Evolutionary conservation across 805 yeast species (phyloP).

Genomic region (Maudiozyma barnettii): DNA sequence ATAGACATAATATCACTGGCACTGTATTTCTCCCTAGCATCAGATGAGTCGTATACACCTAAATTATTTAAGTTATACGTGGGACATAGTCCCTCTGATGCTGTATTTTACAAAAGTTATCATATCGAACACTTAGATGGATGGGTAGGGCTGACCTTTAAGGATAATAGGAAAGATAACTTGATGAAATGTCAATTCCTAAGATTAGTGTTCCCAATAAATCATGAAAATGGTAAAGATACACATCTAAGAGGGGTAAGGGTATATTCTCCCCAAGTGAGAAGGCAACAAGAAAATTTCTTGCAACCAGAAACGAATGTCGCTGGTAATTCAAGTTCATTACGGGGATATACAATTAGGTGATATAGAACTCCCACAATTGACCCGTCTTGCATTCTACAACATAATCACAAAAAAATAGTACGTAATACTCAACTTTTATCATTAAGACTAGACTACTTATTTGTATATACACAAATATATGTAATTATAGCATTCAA

Average conservation of each 20-base stretch:
- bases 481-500: no score
- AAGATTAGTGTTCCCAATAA: conserved; percentile 30
- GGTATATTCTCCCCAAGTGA: conserved; percentile 9
- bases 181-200: conserved; percentile 24
- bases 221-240: conserved; percentile 95
- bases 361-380: neutral
- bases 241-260: conserved; percentile 75
- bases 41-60: conserved; percentile 94
- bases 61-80: conserved; percentile 24
- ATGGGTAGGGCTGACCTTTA: conserved; percentile 24
- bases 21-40: conserved; percentile 55
- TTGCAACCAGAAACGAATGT: neutral
- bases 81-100: conserved; percentile 25
- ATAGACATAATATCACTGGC: conserved; percentile 62
- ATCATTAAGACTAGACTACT: no score
- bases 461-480: no score
- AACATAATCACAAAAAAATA: no score
- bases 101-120: conserved; percentile 18
- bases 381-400: no score
- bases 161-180: conserved; percentile 18
- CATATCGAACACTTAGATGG: conserved; percentile 25
- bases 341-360: neutral
- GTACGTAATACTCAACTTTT: no score
- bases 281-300: neutral
- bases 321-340: neutral